Base-by-base conservation (phyloP, 1,284 basidiomycete genomes). In the Austropuccinia psidii region DNA sequence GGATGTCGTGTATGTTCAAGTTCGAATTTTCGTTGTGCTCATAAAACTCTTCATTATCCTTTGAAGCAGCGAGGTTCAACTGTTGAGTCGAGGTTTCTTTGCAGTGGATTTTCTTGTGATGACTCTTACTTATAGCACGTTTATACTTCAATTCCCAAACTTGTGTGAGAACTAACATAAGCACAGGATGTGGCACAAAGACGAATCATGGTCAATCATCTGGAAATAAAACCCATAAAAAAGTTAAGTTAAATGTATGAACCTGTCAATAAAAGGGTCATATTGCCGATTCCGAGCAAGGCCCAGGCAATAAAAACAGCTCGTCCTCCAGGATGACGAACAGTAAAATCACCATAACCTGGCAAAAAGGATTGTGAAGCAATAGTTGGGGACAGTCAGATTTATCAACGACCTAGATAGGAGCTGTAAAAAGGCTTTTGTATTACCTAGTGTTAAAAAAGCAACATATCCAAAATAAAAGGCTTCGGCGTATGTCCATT, bases 261-360 rank as follows among this genome's bases (percentile, higher is more conserved):
- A 73, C 70, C 70, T 31, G 70, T 37, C 33, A 73, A 37, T n/a
- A 73, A 54, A 52, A 73, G 50, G 47, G 70, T 73, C 70, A 73
- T 73, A 31, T 54, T 73, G 2, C 55, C 70, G 35, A 73, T 73
- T 4, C 70, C 70, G 37, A 73, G 33, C 29, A 73, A 29, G 31
- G 70, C 50, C 70, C 70, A 73, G 37, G 60, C 70, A 47, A 73
- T 62, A 37, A 64, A 73, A 37, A 73, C 62, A 39, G 47, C 35
- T 35, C 70, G 45, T 31, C 70, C 70, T 2, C 58, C 70, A 45
- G 70, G 49, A 52, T 47, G 52, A 54, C 31, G 35, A 11, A 55
- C 47, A n/a, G 70, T 64, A 37, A 54, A 29, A 43, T 73, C 70
- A 21, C 70, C 70, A 29, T 73, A 73, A 35, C 70, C 70, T 73